These are phyloP conservation scores for Penicillium pulvis DNA, from an alignment of 495 filamentous ascomycete genomes.

Conservation along the genomic window DNA sequence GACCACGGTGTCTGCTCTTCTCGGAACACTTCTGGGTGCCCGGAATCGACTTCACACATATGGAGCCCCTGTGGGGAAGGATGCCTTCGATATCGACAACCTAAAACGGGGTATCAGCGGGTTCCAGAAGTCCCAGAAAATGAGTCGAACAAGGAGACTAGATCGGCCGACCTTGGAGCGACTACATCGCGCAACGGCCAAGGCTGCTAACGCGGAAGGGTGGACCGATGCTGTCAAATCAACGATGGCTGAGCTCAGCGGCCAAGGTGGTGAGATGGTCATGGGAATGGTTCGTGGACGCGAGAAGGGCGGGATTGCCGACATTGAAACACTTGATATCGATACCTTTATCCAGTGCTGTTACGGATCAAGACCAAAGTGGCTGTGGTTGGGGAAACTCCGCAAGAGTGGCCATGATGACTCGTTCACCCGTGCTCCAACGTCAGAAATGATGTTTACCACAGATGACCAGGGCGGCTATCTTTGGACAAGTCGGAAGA, in stretches of 20 bases:
- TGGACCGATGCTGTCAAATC: constrained; percentile 92
- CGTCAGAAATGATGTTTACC: constrained; percentile 63
- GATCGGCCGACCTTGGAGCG: constrained; percentile 81
- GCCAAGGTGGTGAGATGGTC: constrained; percentile 93
- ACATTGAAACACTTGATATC: constrained; percentile 87
- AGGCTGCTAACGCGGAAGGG: constrained; percentile 79
- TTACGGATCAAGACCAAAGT: constrained; percentile 80
- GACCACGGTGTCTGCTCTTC: constrained; percentile 84
- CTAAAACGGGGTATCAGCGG: constrained; percentile 80
- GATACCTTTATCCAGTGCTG: constrained; percentile 78
- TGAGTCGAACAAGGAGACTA: constrained; percentile 73
- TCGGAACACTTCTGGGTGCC: constrained; percentile 87
- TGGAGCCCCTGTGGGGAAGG: constrained; percentile 84
- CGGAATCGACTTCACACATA: constrained; percentile 81
- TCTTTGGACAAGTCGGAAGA: constrained; percentile 62
- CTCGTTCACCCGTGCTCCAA: constrained; percentile 51
- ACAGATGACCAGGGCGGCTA: constrained; percentile 67
- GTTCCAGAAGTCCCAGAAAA: constrained; percentile 88
- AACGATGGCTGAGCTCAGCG: constrained; percentile 89
- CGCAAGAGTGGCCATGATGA: constrained; percentile 60
- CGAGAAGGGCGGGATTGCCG: constrained; percentile 86
- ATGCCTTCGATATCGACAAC: constrained; percentile 82
- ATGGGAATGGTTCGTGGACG: constrained; percentile 89
- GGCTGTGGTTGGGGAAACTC: constrained; percentile 91
- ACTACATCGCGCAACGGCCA: constrained; percentile 79